Evolutionary conservation across 2,329 filamentous ascomycete species (phyloP).

Genomic region (Ophiostoma populinum): DNA sequence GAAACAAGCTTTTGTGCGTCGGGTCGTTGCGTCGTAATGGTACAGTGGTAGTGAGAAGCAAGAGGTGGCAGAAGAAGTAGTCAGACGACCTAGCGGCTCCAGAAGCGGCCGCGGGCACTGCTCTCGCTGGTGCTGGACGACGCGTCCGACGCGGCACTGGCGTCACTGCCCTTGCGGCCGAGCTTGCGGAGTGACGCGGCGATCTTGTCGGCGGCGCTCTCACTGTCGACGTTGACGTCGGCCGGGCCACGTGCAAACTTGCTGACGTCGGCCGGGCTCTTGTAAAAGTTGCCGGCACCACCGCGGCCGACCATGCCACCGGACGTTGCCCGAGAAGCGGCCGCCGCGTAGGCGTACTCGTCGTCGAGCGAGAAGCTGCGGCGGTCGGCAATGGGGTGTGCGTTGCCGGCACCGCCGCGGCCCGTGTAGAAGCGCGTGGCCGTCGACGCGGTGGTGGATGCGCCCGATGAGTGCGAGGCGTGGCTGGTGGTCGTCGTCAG

Average conservation of each 20-base stretch:
- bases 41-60: too few species aligned
- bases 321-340: conserved; percentile 31
- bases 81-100: conserved; percentile 22
- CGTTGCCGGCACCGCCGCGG: conserved; percentile 51
- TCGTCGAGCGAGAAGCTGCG: conserved; percentile 50
- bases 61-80: conserved; percentile 1
- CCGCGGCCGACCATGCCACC: conserved; percentile 46
- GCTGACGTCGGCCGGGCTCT: conserved; percentile 1
- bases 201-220: conserved; percentile 6
- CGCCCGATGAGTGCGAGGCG: conserved; percentile 22
- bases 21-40: conserved; percentile 1
- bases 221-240: conserved; percentile 1
- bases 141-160: conserved; percentile 12
- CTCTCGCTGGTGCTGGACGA: conserved; percentile 12
- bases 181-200: conserved; percentile 2
- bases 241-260: neutral
- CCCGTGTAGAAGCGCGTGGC: conserved; percentile 43
- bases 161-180: conserved; percentile 17
- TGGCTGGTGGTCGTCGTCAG: conserved; percentile 16
- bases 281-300: conserved; percentile 40
- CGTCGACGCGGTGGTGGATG: conserved; percentile 19
- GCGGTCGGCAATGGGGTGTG: conserved; percentile 32
- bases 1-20: neutral
- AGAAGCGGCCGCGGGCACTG: conserved; percentile 16
- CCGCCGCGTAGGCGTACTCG: conserved; percentile 39